Base-by-base conservation (phyloP, 768 basidiomycete genomes). In the Pholiota conissans region DNA sequence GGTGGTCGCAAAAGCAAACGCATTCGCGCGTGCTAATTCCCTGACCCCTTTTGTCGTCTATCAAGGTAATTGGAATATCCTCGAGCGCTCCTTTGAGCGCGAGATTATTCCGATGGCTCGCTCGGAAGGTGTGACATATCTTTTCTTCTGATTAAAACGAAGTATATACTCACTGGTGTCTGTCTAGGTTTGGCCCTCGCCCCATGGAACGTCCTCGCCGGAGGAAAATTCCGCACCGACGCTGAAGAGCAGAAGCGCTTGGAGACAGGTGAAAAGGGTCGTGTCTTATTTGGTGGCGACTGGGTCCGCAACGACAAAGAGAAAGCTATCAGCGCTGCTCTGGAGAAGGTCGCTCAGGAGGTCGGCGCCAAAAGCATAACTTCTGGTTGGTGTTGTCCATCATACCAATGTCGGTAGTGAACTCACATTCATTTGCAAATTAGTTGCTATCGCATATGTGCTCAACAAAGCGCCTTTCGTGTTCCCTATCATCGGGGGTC, bases 21-120 rank as follows among this genome's bases (percentile, higher is more conserved):
- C 77, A 52, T 84, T 81, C 52, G 81, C 83, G 11, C 70, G 77
- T 0, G 70, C 74, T 28, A 76, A 83, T 40, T 81, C 73, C 0
- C 67, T 79, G 51, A 77, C 79, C 0, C 83, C 79, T 2, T 86
- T 85, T 63, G 71, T 73, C 24, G 72, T 85, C 27, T 85, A 84
- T 65, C 83, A 81, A 69, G 83, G 79, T 3, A 56, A 52, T 6
- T 80, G 77, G 78, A 77, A 72, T 61, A 66, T 78, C 16, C 66
- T 79, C 56, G 61, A 73, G 4, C 74, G 84, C 35, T 77, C 78
- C 26, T 72, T 84, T 45, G 83, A 85, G 65, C 73, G 82, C 7
- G 83, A 84, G 1, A 79, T 84, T 53, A 77, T 84, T 52, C 77
- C 78, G 7, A 78, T 71, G 79, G 75, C 67, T 39, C 72, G 68